These are phyloP conservation scores for Pseudogymnoascus sp. DNA, from an alignment of 2,329 filamentous ascomycete genomes.

Conservation along the genomic window DNA sequence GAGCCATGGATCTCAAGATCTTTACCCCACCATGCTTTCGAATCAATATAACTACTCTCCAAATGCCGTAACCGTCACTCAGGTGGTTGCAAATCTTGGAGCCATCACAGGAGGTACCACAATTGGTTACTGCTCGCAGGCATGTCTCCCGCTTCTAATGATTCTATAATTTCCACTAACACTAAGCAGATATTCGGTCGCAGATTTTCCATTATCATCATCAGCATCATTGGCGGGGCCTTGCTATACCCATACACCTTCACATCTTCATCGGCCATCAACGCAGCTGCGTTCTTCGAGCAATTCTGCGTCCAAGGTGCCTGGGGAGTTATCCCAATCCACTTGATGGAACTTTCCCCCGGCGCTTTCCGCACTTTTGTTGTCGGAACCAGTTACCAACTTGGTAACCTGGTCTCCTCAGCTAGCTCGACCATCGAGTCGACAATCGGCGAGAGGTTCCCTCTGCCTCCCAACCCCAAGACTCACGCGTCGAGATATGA, in stretches of 20 bases:
- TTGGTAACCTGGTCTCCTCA: conserved; percentile 69
- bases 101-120: conserved; percentile 62
- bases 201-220: conserved; percentile 60
- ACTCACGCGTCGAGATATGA: conserved; percentile 27
- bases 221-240: conserved; percentile 62
- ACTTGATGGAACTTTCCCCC: conserved; percentile 68
- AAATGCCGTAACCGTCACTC: conserved; percentile 56
- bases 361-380: conserved; percentile 65
- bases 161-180: neutral
- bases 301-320: conserved; percentile 74
- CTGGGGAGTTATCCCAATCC: conserved; percentile 68
- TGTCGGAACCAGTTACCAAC: conserved; percentile 65
- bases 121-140: conserved; percentile 60
- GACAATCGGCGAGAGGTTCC: conserved; percentile 67
- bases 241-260: conserved; percentile 82
- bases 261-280: conserved; percentile 53
- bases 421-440: conserved; percentile 74
- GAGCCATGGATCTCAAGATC: conserved; percentile 37
- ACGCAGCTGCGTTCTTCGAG: conserved; percentile 78
- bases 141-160: neutral
- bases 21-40: conserved; percentile 55
- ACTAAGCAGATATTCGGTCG: conserved; percentile 51
- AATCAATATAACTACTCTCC: conserved; percentile 43
- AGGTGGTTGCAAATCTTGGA: conserved; percentile 66
- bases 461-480: conserved; percentile 51